Conservation (phyloP, 2,329 filamentous ascomycete species). For the Pyricularia sp. region DNA sequence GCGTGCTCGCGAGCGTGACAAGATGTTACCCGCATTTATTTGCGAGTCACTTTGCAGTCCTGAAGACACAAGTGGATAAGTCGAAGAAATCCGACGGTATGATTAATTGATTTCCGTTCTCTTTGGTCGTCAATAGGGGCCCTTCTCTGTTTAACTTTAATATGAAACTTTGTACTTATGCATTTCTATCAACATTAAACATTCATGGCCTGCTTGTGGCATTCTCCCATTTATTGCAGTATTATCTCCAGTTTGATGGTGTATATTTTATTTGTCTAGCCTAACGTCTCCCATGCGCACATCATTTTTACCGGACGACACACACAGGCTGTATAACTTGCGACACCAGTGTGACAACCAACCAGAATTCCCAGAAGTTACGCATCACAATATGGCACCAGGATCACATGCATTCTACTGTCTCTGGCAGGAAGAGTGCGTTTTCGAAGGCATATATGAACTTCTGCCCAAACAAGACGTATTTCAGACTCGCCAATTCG, state of each 20-base stretch:
- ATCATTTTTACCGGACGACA: background rate
- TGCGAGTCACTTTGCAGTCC: background rate
- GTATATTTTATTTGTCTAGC: too few species aligned
- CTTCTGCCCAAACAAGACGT: constrained; percentile 40
- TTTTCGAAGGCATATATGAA: constrained; percentile 41
- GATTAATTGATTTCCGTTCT: too few species aligned
- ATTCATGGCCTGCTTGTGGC: too few species aligned
- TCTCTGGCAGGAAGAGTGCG: constrained; percentile 42
- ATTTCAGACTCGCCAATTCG: constrained; percentile 57
- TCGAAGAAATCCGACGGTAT: too few species aligned
- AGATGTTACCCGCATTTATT: background rate
- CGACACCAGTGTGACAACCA: background rate
- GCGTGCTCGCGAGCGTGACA: background rate
- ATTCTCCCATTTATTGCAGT: too few species aligned
- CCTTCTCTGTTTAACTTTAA: too few species aligned
- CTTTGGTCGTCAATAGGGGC: too few species aligned
- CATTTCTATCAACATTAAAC: too few species aligned
- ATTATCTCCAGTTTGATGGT: too few species aligned
- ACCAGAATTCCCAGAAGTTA: background rate
- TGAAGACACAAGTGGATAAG: background rate
- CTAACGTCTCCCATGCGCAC: too few species aligned
- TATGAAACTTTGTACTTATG: too few species aligned
- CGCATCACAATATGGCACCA: constrained; percentile 33
- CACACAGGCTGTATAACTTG: background rate
- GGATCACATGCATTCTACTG: constrained; percentile 41